phyloP scores from a whole-genome alignment of 2,329 filamentous ascomycete genomes.

The Cyclaneusma minus region DNA sequence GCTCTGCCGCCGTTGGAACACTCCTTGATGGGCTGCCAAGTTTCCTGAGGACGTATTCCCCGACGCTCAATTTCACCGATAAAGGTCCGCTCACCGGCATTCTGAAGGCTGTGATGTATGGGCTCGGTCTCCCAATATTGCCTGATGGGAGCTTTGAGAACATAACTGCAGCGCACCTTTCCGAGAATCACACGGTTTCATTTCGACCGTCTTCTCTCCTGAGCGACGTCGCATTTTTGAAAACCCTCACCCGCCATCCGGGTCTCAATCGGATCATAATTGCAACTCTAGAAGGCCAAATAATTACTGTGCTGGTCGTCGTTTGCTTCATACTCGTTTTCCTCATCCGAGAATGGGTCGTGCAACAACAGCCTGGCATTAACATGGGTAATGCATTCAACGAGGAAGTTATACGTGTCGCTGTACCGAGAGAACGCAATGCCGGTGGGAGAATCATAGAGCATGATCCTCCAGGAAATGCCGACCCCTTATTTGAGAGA shows the following conservation, averaged over 20 bases:
- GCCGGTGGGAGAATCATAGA: too few species aligned
- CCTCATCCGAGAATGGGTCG: constrained; percentile 90
- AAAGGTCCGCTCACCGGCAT: constrained; percentile 14
- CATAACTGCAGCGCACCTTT: constrained; percentile 1
- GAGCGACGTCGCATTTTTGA: constrained; percentile 39
- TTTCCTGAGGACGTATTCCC: constrained; percentile 12
- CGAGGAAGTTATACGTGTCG: constrained; percentile 40
- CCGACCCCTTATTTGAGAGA: too few species aligned
- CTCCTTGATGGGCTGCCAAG: constrained; percentile 21
- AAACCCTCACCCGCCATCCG: constrained; percentile 50
- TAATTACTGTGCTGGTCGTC: constrained; percentile 85
- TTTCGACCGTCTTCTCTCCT: constrained; percentile 28
- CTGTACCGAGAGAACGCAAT: too few species aligned
- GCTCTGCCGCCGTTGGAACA: constrained; percentile 20
- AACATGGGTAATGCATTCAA: constrained; percentile 52
- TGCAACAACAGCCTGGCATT: constrained; percentile 89
- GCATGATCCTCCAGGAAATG: too few species aligned
- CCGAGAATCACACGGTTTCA: constrained; percentile 1
- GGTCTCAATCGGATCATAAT: constrained; percentile 66
- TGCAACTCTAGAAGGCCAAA: constrained; percentile 76
- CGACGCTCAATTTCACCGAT: constrained; percentile 12
- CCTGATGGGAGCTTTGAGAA: constrained; percentile 1
- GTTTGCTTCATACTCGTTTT: constrained; percentile 95
- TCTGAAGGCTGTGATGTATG: constrained; percentile 14
- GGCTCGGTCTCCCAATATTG: constrained; percentile 8